Evolutionary conservation across 352 stramenopile genomes (phyloP), one percentile per base, ranked within the genome.

Genomic region (Globisporangium recalcitrans): DNA sequence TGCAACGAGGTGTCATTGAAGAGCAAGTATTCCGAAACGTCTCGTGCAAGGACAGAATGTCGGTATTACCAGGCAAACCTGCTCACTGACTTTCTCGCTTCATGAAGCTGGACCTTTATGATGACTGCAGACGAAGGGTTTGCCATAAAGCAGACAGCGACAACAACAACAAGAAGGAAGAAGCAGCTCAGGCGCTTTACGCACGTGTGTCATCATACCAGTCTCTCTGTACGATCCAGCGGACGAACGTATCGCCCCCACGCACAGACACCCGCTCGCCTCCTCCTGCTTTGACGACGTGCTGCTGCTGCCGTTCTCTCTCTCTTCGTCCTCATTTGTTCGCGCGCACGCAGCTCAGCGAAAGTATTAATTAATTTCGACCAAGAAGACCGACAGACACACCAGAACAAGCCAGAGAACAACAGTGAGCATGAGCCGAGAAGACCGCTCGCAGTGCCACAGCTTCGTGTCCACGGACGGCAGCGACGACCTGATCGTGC

Each of bases 401-500:
- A 14, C 40, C 6, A 19, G 22, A 48, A 52, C 16, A n/a, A 58
- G 3, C 14, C n/a, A 27, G 32, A 58, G 11, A 4, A 27, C 27
- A 40, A 64, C n/a, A 59, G 31, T 31, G n/a, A n/a, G n/a, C 16
- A 47, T 24, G 13, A 46, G 16, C 38, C 58, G 31, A 46, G 21
- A n/a, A 29, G 63, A 70, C 36, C 59, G 64, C 42, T 62, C 74
- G 19, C 69, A 67, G 38, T 78, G 70, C 52, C 62, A 73, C 44
- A 78, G 67, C 61, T 82, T 80, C 62, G 51, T 82, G 46, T 68
- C 74, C 10, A 65, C 74, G 34, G 64, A 80, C 51, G 72, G 74
- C 52, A 79, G 69, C 24, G 75, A 87, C 21, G 77, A 89, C 62
- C 59, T 71, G 3, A 68, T 87, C 29, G 74, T 89, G 49, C 75